Evolutionary conservation across 2,329 filamentous ascomycete genomes (phyloP).

Genomic region (Aspergillus caelatus): DNA sequence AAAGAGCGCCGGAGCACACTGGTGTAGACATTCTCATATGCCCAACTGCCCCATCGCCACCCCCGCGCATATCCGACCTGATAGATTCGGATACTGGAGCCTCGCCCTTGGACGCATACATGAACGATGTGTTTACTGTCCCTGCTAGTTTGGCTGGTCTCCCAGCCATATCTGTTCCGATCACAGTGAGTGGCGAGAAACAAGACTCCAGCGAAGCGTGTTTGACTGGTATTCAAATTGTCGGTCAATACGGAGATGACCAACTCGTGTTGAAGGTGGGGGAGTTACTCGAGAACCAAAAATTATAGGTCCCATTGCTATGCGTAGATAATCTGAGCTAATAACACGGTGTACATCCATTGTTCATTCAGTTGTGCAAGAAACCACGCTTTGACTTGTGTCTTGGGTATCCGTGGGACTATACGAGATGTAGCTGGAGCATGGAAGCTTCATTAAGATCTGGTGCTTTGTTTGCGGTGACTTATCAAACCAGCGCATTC

Average conservation of each 20-base stretch:
- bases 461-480: not conserved
- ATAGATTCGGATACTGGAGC: conserved; percentile 23
- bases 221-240: conserved; percentile 47
- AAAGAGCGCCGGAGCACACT: conserved; percentile 8
- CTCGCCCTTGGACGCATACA: conserved; percentile 72
- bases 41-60: conserved; percentile 79
- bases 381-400: not conserved
- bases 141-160: conserved; percentile 90
- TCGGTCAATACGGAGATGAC: conserved; percentile 53
- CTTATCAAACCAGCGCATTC: not conserved
- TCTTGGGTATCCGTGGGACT: not conserved
- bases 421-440: not conserved
- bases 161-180: conserved; percentile 82
- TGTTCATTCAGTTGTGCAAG: not conserved
- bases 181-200: conserved; percentile 41
- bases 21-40: conserved; percentile 81
- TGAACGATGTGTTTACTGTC: conserved; percentile 94
- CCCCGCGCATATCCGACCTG: conserved; percentile 67
- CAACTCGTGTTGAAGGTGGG: conserved; percentile 44
- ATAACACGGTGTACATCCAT: not conserved
- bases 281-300: conserved; percentile 35
- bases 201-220: conserved; percentile 17
- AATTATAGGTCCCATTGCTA: conserved; percentile 9
- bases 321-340: not conserved
- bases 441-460: not conserved